phyloP scores from a whole-genome alignment of 1,139 yeast species.

The Sugiyamaella castrensis region DNA sequence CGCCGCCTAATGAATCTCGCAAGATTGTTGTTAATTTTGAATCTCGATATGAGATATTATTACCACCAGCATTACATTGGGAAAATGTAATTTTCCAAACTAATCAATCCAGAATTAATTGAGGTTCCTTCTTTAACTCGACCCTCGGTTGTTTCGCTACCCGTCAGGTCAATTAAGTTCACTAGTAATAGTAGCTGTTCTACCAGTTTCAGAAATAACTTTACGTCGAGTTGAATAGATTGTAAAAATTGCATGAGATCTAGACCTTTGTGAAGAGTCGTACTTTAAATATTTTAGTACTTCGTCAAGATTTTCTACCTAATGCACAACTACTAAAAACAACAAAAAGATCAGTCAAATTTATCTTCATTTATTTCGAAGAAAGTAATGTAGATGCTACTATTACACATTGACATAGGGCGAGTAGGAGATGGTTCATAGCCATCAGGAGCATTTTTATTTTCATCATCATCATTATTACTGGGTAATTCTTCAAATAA shows the following conservation, averaged over 20 bases:
- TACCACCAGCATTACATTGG: conserved; percentile 37
- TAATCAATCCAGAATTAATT: conserved; percentile 74
- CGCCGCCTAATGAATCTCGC: conserved; percentile 81
- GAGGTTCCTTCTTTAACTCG: conserved; percentile 60
- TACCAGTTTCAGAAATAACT: conserved; percentile 22
- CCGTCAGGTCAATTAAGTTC: conserved; percentile 82
- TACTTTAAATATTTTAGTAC: too few species aligned
- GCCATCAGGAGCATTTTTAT: background rate
- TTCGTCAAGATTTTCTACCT: conserved; percentile 26
- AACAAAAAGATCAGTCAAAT: conserved; percentile 51
- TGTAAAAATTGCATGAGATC: conserved; percentile 33
- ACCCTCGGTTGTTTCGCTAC: conserved; percentile 66
- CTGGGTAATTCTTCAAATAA: conserved; percentile 19
- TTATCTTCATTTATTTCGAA: conserved; percentile 75
- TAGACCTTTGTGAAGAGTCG: too few species aligned
- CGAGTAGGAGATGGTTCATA: background rate
- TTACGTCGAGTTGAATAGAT: conserved; percentile 27
- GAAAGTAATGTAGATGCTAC: conserved; percentile 26
- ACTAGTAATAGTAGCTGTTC: conserved; percentile 33
- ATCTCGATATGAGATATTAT: conserved; percentile 82
- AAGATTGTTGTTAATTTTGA: conserved; percentile 72
- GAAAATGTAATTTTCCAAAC: conserved; percentile 73
- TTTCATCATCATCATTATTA: background rate
- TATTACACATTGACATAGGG: conserved; percentile 10
- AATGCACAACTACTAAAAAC: conserved; percentile 13